Base-by-base conservation (phyloP, 106 monocot species). In the Dendrobium officinale region DNA sequence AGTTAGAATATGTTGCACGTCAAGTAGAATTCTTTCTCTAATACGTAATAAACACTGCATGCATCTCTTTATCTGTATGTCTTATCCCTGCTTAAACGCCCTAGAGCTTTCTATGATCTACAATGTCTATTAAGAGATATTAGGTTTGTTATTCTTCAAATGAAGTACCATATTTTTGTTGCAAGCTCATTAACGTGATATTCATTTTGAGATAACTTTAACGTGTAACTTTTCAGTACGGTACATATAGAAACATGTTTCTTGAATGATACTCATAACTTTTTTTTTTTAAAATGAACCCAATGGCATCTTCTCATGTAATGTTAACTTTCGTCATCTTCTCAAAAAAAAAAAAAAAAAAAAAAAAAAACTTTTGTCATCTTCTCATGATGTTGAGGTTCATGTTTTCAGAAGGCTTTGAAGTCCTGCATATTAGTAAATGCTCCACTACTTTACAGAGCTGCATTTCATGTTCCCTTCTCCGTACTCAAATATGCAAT, bases 401-500 rank as follows among this genome's bases (percentile, higher is more conserved):
- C 24, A 75, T 61, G 73, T 79, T 85, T 85, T 55, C 78, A 95
- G 99, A 91, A 87, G 85, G 92, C 93, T 83, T 81, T 93, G 75
- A 99, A 90, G 75, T 91, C 87, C 26, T 99, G 99, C 88, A 93
- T 91, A 33, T 47, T 78, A 55, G 95, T 99, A 77, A 99, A 99
- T 86, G 95, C 95, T 75, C 99, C 99, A 42, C 81, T 99, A 77
- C 88, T 99, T 29, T 99, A 91, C 77, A 87, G 99, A 90, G 86
- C 99, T 77, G 87, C 95, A 44, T 91, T 66, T 82, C 76, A 29
- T 79, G 83, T 99, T 79, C 99, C 99, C 9, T 99, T 87, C 81
- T 95, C 99, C 76, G 88, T 99, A 77, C 92, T 99, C 81, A 99
- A 99, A 80, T 99, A 93, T 91, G 99, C 99, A 78, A 99, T 99